A percentile compares a stretch with the other conserved stretches of the same genome.
These are phyloP conservation scores for Claviceps fusiformis DNA, from an alignment of 2,329 filamentous ascomycete species.

Conservation along the genomic window DNA sequence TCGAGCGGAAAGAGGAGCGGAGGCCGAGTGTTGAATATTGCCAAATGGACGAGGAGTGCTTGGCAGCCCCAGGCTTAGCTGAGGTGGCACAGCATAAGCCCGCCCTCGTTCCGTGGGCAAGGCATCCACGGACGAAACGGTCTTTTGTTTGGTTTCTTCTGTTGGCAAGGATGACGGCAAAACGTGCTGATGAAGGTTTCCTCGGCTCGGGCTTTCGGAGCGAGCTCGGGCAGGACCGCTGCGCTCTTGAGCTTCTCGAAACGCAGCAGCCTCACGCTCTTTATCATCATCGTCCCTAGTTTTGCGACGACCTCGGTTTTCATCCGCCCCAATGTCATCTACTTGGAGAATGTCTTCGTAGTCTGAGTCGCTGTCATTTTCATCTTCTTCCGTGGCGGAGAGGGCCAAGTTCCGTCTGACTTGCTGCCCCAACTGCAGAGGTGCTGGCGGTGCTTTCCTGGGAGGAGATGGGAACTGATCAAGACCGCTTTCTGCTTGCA, in stretches of 20 bases:
- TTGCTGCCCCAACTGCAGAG: conserved; percentile 49
- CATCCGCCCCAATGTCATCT: conserved; percentile 43
- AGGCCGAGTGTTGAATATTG: conserved; percentile 37
- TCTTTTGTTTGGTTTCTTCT: not conserved
- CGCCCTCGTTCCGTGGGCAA: conserved; percentile 29
- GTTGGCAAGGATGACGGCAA: not conserved
- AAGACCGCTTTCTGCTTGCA: conserved; percentile 29
- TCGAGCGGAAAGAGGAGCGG: conserved; percentile 49
- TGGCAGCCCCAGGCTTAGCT: conserved; percentile 48
- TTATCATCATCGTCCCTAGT: conserved; percentile 81
- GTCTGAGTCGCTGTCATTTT: conserved; percentile 61
- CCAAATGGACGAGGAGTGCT: conserved; percentile 42
- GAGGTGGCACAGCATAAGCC: conserved; percentile 23
- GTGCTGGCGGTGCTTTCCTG: conserved; percentile 74
- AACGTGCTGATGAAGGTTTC: not conserved
- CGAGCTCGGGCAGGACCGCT: conserved; percentile 58
- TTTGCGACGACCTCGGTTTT: conserved; percentile 61
- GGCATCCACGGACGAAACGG: conserved; percentile 33
- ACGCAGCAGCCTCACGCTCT: conserved; percentile 55
- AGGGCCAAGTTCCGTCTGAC: conserved; percentile 11
- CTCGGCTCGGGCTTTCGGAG: not conserved
- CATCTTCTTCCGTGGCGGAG: conserved; percentile 25
- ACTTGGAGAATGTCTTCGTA: conserved; percentile 68
- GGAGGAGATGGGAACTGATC: conserved; percentile 46
- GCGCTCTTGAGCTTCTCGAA: conserved; percentile 54